Percentiles rank a stretch among this genome's conserved stretches.
Conservation (phyloP, 768 basidiomycete species). For the Pilatotrama ljubarskyi region DNA sequence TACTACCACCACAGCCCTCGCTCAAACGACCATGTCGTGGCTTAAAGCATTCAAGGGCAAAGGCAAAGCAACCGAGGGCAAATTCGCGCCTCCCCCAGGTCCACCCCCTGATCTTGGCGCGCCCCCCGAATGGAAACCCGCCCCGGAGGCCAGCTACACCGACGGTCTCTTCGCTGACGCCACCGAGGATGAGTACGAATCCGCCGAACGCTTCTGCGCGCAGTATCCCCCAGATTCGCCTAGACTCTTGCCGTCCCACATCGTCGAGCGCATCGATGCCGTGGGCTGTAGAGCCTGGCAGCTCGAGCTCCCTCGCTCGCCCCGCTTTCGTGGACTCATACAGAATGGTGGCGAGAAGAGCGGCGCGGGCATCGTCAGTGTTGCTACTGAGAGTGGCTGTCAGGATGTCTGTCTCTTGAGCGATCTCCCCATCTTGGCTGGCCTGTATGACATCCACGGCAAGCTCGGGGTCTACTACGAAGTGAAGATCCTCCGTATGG, state of each 20-base stretch:
- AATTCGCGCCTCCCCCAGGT: slow-evolving; percentile 3
- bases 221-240: slow-evolving; percentile 42
- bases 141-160: slow-evolving; percentile 49
- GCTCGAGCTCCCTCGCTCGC: slow-evolving; percentile 40
- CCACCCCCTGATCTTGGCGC: slow-evolving; percentile 1
- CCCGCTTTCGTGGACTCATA: slow-evolving; percentile 49
- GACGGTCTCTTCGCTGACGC: slow-evolving; percentile 60
- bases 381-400: slow-evolving; percentile 46
- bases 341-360: slow-evolving; percentile 34
- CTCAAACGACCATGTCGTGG: slow-evolving; percentile 4
- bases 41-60: slow-evolving; percentile 3
- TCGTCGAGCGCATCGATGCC: slow-evolving; percentile 51
- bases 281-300: slow-evolving; percentile 56
- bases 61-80: not conserved
- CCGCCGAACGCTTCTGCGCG: slow-evolving; percentile 52
- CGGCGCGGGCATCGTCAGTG: slow-evolving; percentile 36
- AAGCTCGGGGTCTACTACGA: slow-evolving; percentile 67
- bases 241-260: slow-evolving; percentile 48
- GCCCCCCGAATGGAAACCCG: slow-evolving; percentile 61
- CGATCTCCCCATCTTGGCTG: slow-evolving; percentile 58
- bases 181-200: slow-evolving; percentile 51
- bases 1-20: not conserved
- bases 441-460: slow-evolving; percentile 55
- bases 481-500: slow-evolving; percentile 54
- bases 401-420: slow-evolving; percentile 57